Base-by-base conservation (phyloP, 23 red algal species). In the Gracilariopsis chorda region DNA sequence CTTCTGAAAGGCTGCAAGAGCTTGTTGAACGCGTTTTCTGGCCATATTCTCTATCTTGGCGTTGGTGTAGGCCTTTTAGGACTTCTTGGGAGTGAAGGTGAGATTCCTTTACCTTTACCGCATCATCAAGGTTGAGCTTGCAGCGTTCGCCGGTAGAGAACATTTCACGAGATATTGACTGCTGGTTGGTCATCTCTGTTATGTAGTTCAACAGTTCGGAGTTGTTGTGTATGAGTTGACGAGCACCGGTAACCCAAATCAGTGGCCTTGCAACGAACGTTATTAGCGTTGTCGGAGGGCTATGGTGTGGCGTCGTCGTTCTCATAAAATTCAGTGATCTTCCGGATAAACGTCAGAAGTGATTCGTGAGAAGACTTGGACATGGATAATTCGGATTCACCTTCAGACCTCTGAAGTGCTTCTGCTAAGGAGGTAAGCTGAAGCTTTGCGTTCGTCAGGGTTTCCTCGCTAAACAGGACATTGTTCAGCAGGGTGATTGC, bases 391-490 rank as follows among this genome's bases (percentile, higher is more conserved):
- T 30, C 59, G 3, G 3, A 11, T 23, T 64, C 59, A 4, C n/a
- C 7, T 32, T 64, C 2, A 3, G 13, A 3, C 59, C 36, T 64
- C 59, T 64, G 59, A 3, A 51, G 24, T 58, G 23, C 55, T 48
- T 83, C 56, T 20, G 56, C 78, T 13, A 60, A 0, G n/a, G 78
- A 20, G n/a, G 64, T 40, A 21, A 83, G 51, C 11, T 62, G 49
- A 44, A 83, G 56, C 52, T 64, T 67, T 28, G 78, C 78, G 28
- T 59, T 83, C 2, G 55, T 83, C 16, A 83, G 20, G 10, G 78
- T 83, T 14, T 58, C 78, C 56, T 83, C 23, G 11, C 56, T 58
- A 0, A 83, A 0, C 27, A 43, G 60, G 13, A 55, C 14, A 57
- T 83, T 83, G 13, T 83, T 83, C 7, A 83, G 56, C 4, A 83